Evolutionary conservation across 257 asterid species (phyloP), one percentile per base, ranked within the genome.

Genomic region (Solanum sitiens): DNA sequence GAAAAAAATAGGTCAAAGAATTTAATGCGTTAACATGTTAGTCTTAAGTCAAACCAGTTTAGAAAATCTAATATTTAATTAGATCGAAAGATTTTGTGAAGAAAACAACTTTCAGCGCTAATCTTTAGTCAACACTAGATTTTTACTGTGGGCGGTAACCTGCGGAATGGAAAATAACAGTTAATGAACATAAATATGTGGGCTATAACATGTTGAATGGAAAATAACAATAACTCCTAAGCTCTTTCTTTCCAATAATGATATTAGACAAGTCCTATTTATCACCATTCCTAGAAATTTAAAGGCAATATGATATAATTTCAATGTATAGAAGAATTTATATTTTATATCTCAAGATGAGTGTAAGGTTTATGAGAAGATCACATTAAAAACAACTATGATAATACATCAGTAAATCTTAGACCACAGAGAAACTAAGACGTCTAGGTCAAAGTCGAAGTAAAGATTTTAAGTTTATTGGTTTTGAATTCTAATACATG

Each of bases 31-130:
- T 76, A 35, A 33, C 23, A 50, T 56, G 27, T 33, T 89, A 88
- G 83, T 90, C 87, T 23, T 70, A 70, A 30, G 76, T 70, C 76
- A 70, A 18, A 86, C 21, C 65, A 71, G 11, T 21, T 80, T 86
- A 63, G 82, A 84, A 89, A 89, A 92, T 93, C 91, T 59, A 45
- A 32, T 27, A 45, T 74, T 18, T 47, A 3, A n/a, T 40, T 25
- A 76, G 42, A 6, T n/a, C 4, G 11, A n/a, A 40, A 88, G 87
- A 86, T 89, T 88, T 70, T 84, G 33, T 32, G 47, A 65, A 25
- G 84, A 89, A 84, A 85, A 80, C 42, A 16, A 16, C 16, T 25
- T 45, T 27, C 67, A 83, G 77, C 85, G 87, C 39, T 8, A 25
- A 77, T 44, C 39, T 30, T 16, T 25, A 77, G 65, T 68, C 65